Evolutionary conservation across 192 early-diverging fungal genomes (phyloP).

Genomic region (Obelidium mucronatum): DNA sequence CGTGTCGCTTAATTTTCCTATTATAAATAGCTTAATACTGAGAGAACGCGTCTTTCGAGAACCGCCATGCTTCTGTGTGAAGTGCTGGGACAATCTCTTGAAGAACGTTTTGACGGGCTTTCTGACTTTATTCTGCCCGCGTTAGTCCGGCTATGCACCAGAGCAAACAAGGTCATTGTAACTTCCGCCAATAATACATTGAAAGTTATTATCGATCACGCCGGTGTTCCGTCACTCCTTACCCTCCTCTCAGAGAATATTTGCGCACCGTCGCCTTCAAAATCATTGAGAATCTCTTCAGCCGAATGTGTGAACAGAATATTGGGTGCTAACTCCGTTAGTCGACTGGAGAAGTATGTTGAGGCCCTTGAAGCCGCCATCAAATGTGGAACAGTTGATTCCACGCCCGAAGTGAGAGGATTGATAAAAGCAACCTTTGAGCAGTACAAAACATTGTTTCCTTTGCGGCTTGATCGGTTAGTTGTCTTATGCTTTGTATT

Average conservation of each 20-base stretch:
- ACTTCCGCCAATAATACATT: conserved; percentile 67
- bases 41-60: conserved; percentile 78
- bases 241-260: conserved; percentile 64
- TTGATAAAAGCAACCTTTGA: conserved; percentile 21
- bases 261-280: conserved; percentile 54
- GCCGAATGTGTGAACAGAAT: conserved; percentile 65
- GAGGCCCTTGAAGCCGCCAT: conserved; percentile 21
- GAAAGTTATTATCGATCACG: conserved; percentile 66
- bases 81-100: conserved; percentile 64
- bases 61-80: conserved; percentile 72
- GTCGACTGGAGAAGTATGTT: conserved; percentile 13
- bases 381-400: conserved; percentile 30
- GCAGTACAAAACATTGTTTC: conserved; percentile 19
- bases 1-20: background rate
- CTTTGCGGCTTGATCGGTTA: conserved; percentile 12
- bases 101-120: conserved; percentile 66
- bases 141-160: conserved; percentile 68
- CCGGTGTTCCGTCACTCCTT: conserved; percentile 59
- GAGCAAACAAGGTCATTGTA: conserved; percentile 81
- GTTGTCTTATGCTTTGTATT: conserved; percentile 50
- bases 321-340: conserved; percentile 50
- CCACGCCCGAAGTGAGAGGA: conserved; percentile 30
- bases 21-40: conserved; percentile 66
- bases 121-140: conserved; percentile 68
- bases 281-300: conserved; percentile 65